phyloP scores from a whole-genome alignment of 2,329 filamentous ascomycete genomes.

The Cercospora sojina region DNA sequence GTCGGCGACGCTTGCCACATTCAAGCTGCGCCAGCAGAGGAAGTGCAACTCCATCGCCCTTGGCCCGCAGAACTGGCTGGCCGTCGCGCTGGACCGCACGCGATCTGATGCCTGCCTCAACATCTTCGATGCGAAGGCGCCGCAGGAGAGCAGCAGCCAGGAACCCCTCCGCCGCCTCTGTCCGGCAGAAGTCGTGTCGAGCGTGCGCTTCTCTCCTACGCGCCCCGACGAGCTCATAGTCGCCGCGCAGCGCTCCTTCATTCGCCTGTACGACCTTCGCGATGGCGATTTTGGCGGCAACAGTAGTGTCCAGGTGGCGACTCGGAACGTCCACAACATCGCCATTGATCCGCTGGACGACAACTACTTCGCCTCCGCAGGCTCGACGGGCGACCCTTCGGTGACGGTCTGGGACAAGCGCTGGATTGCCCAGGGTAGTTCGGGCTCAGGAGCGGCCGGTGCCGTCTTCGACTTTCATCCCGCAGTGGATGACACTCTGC shows the following conservation, averaged over 20 bases:
- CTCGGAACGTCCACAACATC: constrained; percentile 64
- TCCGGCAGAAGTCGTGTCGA: constrained; percentile 71
- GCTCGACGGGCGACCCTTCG: constrained; percentile 68
- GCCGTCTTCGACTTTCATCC: constrained; percentile 59
- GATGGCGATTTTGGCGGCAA: constrained; percentile 29
- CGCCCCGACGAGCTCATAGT: constrained; percentile 73
- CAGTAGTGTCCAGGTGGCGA: constrained; percentile 48
- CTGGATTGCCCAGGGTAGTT: constrained; percentile 37
- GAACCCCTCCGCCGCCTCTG: constrained; percentile 57
- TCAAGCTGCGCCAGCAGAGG: constrained; percentile 71
- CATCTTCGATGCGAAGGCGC: constrained; percentile 72
- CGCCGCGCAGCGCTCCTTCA: constrained; percentile 71
- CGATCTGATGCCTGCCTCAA: constrained; percentile 80
- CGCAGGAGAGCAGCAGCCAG: constrained; percentile 49
- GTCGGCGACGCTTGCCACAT: constrained; percentile 54
- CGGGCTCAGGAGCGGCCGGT: constrained; percentile 57
- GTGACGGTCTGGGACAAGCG: constrained; percentile 78
- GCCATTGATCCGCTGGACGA: constrained; percentile 76
- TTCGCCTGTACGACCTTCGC: constrained; percentile 76
- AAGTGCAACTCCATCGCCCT: constrained; percentile 81
- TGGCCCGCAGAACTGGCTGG: constrained; percentile 68
- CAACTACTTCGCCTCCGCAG: constrained; percentile 80
- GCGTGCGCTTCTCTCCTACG: constrained; percentile 77
- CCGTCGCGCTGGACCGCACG: constrained; percentile 76
- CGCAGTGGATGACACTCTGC: constrained; percentile 50